Evolutionary conservation across 108 stramenopile species (phyloP).

Genomic region (Licmophora abbreviata): DNA sequence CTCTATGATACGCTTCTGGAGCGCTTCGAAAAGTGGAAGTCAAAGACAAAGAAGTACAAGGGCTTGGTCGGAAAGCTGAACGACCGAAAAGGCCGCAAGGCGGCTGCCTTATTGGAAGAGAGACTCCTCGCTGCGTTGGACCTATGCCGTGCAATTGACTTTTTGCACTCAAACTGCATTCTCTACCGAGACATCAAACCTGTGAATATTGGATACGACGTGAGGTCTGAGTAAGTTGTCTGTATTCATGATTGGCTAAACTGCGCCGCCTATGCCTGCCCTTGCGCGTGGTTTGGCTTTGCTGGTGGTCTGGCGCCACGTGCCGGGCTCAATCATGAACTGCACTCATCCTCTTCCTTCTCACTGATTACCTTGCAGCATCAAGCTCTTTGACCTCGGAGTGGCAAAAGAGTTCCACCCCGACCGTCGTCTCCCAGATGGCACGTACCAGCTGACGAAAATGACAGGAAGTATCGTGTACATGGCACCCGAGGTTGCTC

Average conservation of each 20-base stretch:
- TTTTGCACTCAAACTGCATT: conserved; percentile 17
- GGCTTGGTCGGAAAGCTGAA: background rate
- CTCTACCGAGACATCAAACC: conserved; percentile 28
- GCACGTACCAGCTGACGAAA: conserved; percentile 51
- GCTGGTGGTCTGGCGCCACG: too few relatives aligned
- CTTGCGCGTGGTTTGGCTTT: too few relatives aligned
- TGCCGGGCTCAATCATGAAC: too few relatives aligned
- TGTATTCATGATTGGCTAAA: too few relatives aligned
- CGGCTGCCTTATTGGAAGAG: background rate
- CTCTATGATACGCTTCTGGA: conserved; percentile 25
- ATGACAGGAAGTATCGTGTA: conserved; percentile 43
- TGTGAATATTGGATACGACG: conserved; percentile 25
- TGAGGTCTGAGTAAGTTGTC: conserved; percentile 2
- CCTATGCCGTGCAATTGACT: conserved; percentile 6
- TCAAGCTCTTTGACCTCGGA: conserved; percentile 59
- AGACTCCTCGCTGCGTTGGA: background rate
- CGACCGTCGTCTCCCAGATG: conserved; percentile 24
- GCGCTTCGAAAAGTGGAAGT: conserved; percentile 15
- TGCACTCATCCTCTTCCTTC: too few relatives aligned
- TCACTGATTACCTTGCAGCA: too few relatives aligned
- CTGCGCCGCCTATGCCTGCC: too few relatives aligned
- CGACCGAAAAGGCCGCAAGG: conserved; percentile 8
- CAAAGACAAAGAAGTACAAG: too few relatives aligned
- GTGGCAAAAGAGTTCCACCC: conserved; percentile 52
- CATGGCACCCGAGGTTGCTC: conserved; percentile 54